phyloP scores from a whole-genome alignment of 495 filamentous ascomycete species.

The Talaromyces nanjingensis region DNA sequence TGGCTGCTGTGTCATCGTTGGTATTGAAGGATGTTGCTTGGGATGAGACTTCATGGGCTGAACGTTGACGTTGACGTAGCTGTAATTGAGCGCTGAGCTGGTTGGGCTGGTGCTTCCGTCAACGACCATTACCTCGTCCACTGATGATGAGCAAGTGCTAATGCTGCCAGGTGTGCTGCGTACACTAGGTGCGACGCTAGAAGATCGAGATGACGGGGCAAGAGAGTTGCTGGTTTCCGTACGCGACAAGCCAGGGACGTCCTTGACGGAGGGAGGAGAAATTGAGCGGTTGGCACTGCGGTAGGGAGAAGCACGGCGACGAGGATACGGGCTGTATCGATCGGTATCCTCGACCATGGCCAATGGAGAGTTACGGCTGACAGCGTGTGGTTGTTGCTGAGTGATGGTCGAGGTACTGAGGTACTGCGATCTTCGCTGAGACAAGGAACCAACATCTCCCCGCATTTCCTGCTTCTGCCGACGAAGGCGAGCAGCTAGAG shows the following conservation, averaged over 20 bases:
- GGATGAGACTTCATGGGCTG: slow-evolving; percentile 22
- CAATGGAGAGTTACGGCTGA: slow-evolving; percentile 24
- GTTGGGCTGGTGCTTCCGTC: slow-evolving; percentile 29
- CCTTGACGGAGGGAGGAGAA: slow-evolving; percentile 43
- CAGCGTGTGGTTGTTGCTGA: slow-evolving; percentile 18
- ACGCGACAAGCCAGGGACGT: slow-evolving; percentile 40
- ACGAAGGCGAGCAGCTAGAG: slow-evolving; percentile 34
- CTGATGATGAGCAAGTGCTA: slow-evolving; percentile 32
- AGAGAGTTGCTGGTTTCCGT: slow-evolving; percentile 38
- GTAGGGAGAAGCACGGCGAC: slow-evolving; percentile 31
- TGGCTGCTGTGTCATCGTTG: slow-evolving; percentile 19
- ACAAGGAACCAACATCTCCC: slow-evolving; percentile 16
- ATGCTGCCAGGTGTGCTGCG: slow-evolving; percentile 36
- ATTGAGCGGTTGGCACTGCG: slow-evolving; percentile 31
- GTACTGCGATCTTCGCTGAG: slow-evolving; percentile 7
- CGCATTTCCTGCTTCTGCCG: slow-evolving; percentile 34
- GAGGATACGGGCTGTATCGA: slow-evolving; percentile 30
- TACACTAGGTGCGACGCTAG: slow-evolving; percentile 35
- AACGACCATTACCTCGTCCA: slow-evolving; percentile 30
- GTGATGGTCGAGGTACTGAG: slow-evolving; percentile 20
- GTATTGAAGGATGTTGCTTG: slow-evolving; percentile 7
- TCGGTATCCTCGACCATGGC: slow-evolving; percentile 25
- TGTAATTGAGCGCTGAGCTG: slow-evolving; percentile 20
- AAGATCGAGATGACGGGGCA: slow-evolving; percentile 41
- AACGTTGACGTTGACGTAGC: slow-evolving; percentile 31